Evolutionary conservation across 2,329 filamentous ascomycete species (phyloP).

Genomic region (Zymoseptoria tritici): DNA sequence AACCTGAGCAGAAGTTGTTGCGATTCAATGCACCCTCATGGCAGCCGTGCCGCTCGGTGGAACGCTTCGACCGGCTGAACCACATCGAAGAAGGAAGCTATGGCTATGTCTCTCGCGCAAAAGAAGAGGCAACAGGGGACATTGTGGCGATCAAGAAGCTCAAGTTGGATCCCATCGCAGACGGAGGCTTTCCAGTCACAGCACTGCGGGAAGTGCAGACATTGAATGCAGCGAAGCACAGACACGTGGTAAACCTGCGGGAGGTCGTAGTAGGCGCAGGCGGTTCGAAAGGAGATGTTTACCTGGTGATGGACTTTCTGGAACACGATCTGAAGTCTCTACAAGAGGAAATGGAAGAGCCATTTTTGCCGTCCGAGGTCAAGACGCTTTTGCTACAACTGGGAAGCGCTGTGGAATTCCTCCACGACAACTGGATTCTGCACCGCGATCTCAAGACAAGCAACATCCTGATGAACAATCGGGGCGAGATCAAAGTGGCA

Average conservation of each 20-base stretch:
- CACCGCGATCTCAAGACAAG: slow-evolving; percentile 87
- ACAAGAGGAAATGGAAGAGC: slow-evolving; percentile 87
- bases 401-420: slow-evolving; percentile 68
- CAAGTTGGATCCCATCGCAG: slow-evolving; percentile 72
- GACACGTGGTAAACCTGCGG: slow-evolving; percentile 71
- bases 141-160: slow-evolving; percentile 90
- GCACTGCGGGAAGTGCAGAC: slow-evolving; percentile 92
- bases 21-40: slow-evolving; percentile 64
- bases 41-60: slow-evolving; percentile 66
- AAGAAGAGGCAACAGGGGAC: slow-evolving; percentile 62
- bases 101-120: slow-evolving; percentile 83
- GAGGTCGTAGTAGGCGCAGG: slow-evolving; percentile 59
- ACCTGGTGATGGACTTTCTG: slow-evolving; percentile 92
- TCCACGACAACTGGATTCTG: slow-evolving; percentile 85
- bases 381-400: slow-evolving; percentile 87
- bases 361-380: slow-evolving; percentile 84
- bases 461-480: slow-evolving; percentile 91
- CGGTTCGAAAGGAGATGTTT: slow-evolving; percentile 52
- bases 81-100: slow-evolving; percentile 97
- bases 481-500: slow-evolving; percentile 87
- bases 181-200: slow-evolving; percentile 78
- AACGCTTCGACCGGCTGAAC: slow-evolving; percentile 87
- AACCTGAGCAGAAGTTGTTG: slow-evolving; percentile 51
- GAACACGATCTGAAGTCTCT: slow-evolving; percentile 94
- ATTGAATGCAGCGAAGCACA: slow-evolving; percentile 68